Base-by-base conservation (phyloP, 495 filamentous ascomycete species). In the Penicillium subrubescens region DNA sequence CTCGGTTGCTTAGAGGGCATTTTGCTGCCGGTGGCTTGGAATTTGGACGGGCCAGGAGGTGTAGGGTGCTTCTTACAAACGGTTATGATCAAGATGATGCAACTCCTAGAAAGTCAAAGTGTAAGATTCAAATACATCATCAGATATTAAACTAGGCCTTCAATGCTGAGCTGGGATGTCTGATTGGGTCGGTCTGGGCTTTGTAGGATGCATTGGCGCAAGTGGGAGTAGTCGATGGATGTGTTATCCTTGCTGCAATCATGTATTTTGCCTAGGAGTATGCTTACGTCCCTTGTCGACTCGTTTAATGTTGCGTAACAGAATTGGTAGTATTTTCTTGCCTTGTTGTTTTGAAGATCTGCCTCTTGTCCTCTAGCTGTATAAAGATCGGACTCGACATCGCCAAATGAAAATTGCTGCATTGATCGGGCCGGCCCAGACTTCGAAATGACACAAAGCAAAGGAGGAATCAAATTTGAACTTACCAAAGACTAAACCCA, bases 21-120 rank as follows among this genome's bases (percentile, higher is more conserved):
- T 29, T 44, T 12, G 23, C 19, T 41, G 48, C 8, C 29, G n/a
- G 7, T 29, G 48, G 68, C 44, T 60, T 59, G 21, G 25, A 39
- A 55, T 19, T 52, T 25, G 57, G 82, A 75, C 55, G 23, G 50
- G 57, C 60, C 35, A 59, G 55, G 60, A 56, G 19, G 37, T 17
- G 53, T 52, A 52, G 53, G 14, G 35, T 15, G 65, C 1, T 71
- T 68, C 81, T 60, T 81, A 85, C 73, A 82, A 63, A 86, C 77
- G 57, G 90, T 93, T 66, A 93, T 86, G 63, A 85, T 83, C 33
- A 92, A 75, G 63, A 92, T 89, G 68, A 92, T 84, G 60, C 82
- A 73, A 72, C 87, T 90, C 88, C 88, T 86, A 79, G 34, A 72
- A 63, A 64, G 29, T 68, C 59, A 66, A 35, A 61, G 59, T 68